Evolutionary conservation across 495 filamentous ascomycete species (phyloP).

Genomic region (Talaromyces thailandensis): DNA sequence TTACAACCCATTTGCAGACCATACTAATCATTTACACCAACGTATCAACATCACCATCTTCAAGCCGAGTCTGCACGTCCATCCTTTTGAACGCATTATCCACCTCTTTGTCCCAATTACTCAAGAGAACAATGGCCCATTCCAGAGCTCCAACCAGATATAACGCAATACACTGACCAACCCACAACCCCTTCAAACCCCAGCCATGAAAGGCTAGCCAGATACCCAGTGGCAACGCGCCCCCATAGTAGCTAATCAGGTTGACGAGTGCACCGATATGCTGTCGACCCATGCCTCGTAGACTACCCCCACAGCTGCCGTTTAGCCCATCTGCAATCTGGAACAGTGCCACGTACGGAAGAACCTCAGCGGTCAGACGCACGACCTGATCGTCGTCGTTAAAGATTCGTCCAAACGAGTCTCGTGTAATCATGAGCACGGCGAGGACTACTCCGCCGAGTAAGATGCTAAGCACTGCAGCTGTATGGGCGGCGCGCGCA

Average conservation of each 20-base stretch:
- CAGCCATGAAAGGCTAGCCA: conserved; percentile 85
- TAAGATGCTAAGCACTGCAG: conserved; percentile 64
- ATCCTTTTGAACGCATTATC: conserved; percentile 67
- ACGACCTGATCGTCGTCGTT: conserved; percentile 72
- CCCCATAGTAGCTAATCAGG: conserved; percentile 79
- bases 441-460: conserved; percentile 62
- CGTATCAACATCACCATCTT: conserved; percentile 18
- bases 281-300: conserved; percentile 81
- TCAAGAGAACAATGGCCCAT: conserved; percentile 72
- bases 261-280: conserved; percentile 88
- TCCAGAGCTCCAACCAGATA: conserved; percentile 74
- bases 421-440: conserved; percentile 61
- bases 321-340: conserved; percentile 89
- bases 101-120: conserved; percentile 73
- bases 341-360: conserved; percentile 88
- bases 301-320: conserved; percentile 71
- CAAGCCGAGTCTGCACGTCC: conserved; percentile 48
- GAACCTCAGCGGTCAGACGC: conserved; percentile 66
- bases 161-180: conserved; percentile 83
- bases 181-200: conserved; percentile 78
- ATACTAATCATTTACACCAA: not conserved
- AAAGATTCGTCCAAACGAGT: conserved; percentile 76
- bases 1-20: not conserved
- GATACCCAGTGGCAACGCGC: conserved; percentile 74
- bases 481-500: conserved; percentile 63